phyloP scores from a whole-genome alignment of 768 basidiomycete genomes.

The Cystobasidium onofrii region DNA sequence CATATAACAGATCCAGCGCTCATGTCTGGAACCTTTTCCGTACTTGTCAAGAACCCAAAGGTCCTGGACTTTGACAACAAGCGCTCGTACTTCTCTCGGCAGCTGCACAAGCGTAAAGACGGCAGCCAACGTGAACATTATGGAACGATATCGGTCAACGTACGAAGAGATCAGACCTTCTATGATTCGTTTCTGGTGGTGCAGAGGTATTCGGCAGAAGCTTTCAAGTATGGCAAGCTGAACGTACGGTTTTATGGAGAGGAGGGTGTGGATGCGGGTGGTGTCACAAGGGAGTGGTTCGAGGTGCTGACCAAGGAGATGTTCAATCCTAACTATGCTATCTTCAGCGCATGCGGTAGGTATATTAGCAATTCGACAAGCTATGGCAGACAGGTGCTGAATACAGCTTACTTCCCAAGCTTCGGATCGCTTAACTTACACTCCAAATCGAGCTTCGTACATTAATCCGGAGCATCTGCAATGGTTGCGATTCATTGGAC shows the following conservation, averaged over 20 bases:
- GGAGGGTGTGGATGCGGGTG: conserved; percentile 96
- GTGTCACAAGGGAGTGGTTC: conserved; percentile 64
- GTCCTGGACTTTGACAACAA: conserved; percentile 99
- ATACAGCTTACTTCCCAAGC: conserved; percentile 53
- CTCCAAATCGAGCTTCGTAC: conserved; percentile 85
- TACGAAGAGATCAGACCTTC: conserved; percentile 72
- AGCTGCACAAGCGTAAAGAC: conserved; percentile 73
- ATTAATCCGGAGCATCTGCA: conserved; percentile 91
- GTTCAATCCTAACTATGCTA: conserved; percentile 96
- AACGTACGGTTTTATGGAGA: conserved; percentile 89
- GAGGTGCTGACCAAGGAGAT: conserved; percentile 94
- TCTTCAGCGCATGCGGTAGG: conserved; percentile 48
- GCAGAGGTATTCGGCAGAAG: conserved; percentile 80
- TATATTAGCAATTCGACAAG: too few relatives aligned
- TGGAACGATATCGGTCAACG: conserved; percentile 73
- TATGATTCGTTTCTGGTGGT: conserved; percentile 94
- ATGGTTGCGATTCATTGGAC: conserved; percentile 98
- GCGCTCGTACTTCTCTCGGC: conserved; percentile 87
- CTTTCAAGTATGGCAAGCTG: conserved; percentile 95
- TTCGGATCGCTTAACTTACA: conserved; percentile 85
- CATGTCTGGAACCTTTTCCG: conserved; percentile 95
- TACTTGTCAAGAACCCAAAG: conserved; percentile 87
- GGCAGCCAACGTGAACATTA: conserved; percentile 61
- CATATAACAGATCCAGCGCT: conserved; percentile 61
- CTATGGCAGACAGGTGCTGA: too few relatives aligned